Conservation (phyloP, 2,329 filamentous ascomycete species). For the Pseudocercospora macadamiae region DNA sequence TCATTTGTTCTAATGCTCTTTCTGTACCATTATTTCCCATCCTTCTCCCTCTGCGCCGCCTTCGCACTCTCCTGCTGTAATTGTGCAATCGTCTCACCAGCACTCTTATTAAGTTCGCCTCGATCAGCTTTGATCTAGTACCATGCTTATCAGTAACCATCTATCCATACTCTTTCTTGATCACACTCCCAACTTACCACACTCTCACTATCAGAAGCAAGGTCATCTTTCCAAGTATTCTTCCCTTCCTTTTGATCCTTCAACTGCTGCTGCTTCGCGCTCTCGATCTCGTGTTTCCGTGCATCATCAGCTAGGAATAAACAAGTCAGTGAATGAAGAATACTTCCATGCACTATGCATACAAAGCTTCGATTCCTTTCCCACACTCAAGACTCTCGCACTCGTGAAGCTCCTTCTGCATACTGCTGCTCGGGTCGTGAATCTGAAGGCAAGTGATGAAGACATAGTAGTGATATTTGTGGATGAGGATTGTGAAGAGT, state of each 20-base stretch:
- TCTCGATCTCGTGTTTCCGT: slow-evolving; percentile 49
- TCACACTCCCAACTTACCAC: slow-evolving; percentile 65
- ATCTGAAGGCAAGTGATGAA: slow-evolving; percentile 16
- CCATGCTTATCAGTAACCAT: slow-evolving; percentile 4
- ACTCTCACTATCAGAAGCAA: slow-evolving; percentile 80
- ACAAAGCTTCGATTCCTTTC: slow-evolving; percentile 52
- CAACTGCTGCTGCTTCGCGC: slow-evolving; percentile 65
- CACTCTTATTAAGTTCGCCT: slow-evolving; percentile 34
- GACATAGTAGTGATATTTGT: background rate
- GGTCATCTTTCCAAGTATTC: slow-evolving; percentile 74
- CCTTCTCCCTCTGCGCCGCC: slow-evolving; percentile 34
- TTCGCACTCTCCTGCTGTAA: slow-evolving; percentile 41
- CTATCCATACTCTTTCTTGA: background rate
- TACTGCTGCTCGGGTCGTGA: slow-evolving; percentile 12
- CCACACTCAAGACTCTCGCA: slow-evolving; percentile 39
- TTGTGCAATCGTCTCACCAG: slow-evolving; percentile 36
- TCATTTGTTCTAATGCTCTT: too few species aligned
- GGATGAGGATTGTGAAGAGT: background rate
- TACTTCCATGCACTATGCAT: slow-evolving; percentile 28
- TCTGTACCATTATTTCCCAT: slow-evolving; percentile 8
- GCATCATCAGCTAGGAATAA: slow-evolving; percentile 45
- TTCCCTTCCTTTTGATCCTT: slow-evolving; percentile 59
- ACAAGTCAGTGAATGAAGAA: background rate
- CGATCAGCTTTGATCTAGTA: slow-evolving; percentile 42
- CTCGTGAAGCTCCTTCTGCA: slow-evolving; percentile 41